These are phyloP conservation scores for Arthrobotrys megalospora DNA, from an alignment of 2,329 filamentous ascomycete genomes.

Conservation along the genomic window DNA sequence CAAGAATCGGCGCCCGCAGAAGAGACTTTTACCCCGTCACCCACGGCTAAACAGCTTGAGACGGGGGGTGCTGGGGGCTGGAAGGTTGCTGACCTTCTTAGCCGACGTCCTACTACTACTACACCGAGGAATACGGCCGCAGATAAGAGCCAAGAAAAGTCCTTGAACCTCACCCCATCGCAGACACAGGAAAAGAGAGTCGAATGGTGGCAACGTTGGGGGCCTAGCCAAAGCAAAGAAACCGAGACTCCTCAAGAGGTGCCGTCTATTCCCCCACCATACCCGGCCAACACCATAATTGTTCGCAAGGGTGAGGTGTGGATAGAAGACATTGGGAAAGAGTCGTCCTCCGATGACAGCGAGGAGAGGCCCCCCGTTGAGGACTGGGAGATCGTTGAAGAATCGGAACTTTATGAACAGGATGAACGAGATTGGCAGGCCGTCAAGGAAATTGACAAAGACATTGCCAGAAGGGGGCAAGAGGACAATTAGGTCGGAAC, in stretches of 20 bases:
- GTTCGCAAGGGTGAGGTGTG: constrained; percentile 8
- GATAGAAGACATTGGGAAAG: constrained; percentile 23
- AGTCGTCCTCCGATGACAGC: background rate
- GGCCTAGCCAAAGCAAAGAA: background rate
- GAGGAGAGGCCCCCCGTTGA: background rate
- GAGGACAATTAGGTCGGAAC: background rate
- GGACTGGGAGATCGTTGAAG: constrained; percentile 50
- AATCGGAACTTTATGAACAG: constrained; percentile 48
- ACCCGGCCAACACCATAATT: background rate
- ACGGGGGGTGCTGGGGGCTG: background rate
- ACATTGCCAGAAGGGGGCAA: constrained; percentile 13
- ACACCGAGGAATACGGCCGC: no score
- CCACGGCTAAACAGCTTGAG: background rate
- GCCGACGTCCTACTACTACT: background rate
- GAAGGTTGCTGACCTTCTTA: background rate
- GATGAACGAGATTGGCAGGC: constrained; percentile 40
- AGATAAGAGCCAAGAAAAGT: background rate
- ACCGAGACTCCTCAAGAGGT: background rate
- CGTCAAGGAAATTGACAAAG: constrained; percentile 45
- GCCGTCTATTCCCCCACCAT: constrained; percentile 7
- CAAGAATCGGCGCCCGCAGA: background rate
- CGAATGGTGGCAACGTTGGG: constrained; percentile 1
- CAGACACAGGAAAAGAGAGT: background rate
- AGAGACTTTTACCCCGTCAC: background rate
- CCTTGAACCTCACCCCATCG: background rate